Conservation (phyloP, 768 basidiomycete genomes). For the Grammothele lineata region DNA sequence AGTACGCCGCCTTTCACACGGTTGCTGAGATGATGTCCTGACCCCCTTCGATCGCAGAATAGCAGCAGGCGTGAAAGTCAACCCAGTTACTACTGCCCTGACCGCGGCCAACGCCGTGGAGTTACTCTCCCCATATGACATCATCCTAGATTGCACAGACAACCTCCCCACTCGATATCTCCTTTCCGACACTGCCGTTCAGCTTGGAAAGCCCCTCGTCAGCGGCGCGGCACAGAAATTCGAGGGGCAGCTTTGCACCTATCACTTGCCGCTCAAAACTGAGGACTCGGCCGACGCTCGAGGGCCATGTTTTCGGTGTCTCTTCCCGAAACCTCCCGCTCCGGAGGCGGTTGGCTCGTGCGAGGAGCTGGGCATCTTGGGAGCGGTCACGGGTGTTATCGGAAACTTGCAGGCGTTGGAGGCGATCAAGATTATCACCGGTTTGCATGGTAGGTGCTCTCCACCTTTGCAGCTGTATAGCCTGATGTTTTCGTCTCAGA, state of each 20-base stretch:
- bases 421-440: conserved; percentile 73
- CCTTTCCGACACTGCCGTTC: conserved; percentile 80
- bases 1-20: conserved; percentile 36
- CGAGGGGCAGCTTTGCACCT: conserved; percentile 77
- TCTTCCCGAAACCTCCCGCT: conserved; percentile 81
- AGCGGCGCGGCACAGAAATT: conserved; percentile 89
- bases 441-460: conserved; percentile 60
- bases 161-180: conserved; percentile 91
- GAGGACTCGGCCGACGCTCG: conserved; percentile 13
- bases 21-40: no score
- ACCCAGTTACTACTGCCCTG: conserved; percentile 51
- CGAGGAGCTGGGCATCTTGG: conserved; percentile 85
- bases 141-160: conserved; percentile 93
- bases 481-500: conserved; percentile 40
- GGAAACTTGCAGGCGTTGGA: conserved; percentile 89
- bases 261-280: conserved; percentile 40
- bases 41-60: conserved; percentile 41
- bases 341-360: conserved; percentile 67
- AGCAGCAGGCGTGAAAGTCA: conserved; percentile 65
- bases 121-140: conserved; percentile 58
- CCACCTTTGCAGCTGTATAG: no score
- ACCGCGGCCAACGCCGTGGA: conserved; percentile 58
- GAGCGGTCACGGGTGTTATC: conserved; percentile 84
- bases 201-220: conserved; percentile 75
- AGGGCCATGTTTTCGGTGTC: conserved; percentile 92